phyloP scores from a whole-genome alignment of 148 eudicot species.

The Arbutus unedo region DNA sequence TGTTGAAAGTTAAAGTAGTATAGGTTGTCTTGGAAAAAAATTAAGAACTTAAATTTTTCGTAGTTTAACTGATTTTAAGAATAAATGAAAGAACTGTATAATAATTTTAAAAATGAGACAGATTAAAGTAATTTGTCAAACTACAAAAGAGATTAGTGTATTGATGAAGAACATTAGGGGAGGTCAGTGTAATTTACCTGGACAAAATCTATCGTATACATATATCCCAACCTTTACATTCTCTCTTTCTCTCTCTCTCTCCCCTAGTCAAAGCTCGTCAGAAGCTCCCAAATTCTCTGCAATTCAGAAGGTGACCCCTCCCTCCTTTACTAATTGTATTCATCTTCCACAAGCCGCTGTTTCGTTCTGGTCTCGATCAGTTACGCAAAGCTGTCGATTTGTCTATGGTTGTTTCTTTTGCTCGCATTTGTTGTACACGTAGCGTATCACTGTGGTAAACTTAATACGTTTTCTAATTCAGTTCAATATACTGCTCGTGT shows the following conservation, averaged over 20 bases:
- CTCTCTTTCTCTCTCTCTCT: background rate
- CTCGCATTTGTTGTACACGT: background rate
- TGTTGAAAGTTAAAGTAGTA: no score
- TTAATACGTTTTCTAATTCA: background rate
- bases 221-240: background rate
- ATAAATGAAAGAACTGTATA: no score
- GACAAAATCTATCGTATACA: background rate
- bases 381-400: background rate
- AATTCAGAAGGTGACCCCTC: constrained; percentile 11
- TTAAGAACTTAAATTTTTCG: no score
- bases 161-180: no score
- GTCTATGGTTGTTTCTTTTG: background rate
- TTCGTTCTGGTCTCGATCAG: background rate
- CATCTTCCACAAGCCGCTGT: background rate
- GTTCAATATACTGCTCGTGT: background rate
- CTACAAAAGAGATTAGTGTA: no score
- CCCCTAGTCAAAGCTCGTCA: constrained; percentile 6
- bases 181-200: no score
- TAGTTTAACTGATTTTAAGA: no score
- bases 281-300: constrained; percentile 11
- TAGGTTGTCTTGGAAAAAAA: no score
- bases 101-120: no score
- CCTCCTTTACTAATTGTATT: background rate
- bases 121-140: no score
- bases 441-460: background rate